Evolutionary conservation across 257 asterid species (phyloP), one percentile per base, ranked within the genome.

Genomic region (Scutellaria baicalensis): DNA sequence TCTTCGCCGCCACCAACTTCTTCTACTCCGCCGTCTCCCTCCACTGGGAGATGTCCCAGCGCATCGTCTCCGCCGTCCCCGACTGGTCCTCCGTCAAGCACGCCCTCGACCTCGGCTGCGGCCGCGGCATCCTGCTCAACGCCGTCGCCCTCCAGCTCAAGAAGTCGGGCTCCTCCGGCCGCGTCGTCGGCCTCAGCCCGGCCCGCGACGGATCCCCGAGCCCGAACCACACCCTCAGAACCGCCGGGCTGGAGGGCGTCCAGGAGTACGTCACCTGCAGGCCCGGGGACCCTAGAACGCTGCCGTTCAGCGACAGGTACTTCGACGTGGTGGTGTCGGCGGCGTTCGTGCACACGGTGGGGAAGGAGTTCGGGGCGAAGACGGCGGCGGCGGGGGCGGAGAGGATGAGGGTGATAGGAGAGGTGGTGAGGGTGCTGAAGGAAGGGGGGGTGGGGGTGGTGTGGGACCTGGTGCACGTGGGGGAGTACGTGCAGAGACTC

Each of bases 281-380:
- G 79, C 79, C 90, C 0, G 98, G 98, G 2, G 97, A 93, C 78
- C 96, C 98, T 0, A 59, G 96, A 49, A 85, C 85, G 17, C 84
- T 93, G 7, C 98, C 98, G 6, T 93, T 93, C 78, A 77, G 72
- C 62, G 97, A 93, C 68, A 79, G 82, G 43, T 90, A 79, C 83
- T 93, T 93, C 76, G 97, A 93, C 77, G 98, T 90, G 79, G 97
- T 93, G 81, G 97, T 87, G n/a, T 93, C 98, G 45, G 96, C 96
- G 9, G 90, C 69, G 45, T 93, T 93, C 79, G 88, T 93, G 45
- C 98, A 90, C 87, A 86, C 80, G 54, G 97, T 93, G 40, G 98
- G 98, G 65, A 90, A 87, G 75, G 97, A 93, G 83, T 84, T 75
- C 66, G 97, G 98, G 68, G 80, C 80, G 40, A 86, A 82, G 69